Conservation (phyloP, 2,329 filamentous ascomycete species). For the Diaporthe amygdali region DNA sequence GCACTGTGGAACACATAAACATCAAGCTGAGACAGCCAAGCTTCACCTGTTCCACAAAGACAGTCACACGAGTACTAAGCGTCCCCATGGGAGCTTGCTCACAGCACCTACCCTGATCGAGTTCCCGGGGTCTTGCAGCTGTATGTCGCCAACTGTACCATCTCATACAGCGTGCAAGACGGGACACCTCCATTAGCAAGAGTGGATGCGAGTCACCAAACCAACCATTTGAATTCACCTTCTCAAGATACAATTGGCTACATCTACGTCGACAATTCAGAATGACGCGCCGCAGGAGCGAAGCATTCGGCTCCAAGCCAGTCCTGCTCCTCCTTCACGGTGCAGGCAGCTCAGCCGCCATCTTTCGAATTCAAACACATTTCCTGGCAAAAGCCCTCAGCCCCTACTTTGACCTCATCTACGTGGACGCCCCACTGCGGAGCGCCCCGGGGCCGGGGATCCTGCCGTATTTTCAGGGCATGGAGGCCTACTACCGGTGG, state of each 20-base stretch:
- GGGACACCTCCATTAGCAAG: not conserved
- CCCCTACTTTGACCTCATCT: conserved; percentile 41
- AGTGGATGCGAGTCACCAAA: no score
- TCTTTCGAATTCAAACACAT: conserved; percentile 43
- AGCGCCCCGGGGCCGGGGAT: conserved; percentile 40
- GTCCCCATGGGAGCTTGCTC: not conserved
- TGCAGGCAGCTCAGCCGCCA: conserved; percentile 42
- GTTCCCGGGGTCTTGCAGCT: not conserved
- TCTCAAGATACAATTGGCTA: no score
- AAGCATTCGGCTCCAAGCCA: conserved; percentile 1
- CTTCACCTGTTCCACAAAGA: not conserved
- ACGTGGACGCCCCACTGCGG: conserved; percentile 37
- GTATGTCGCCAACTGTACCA: not conserved
- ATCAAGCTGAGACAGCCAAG: not conserved
- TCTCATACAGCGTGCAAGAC: not conserved
- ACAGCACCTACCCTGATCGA: not conserved
- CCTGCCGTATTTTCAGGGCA: conserved; percentile 40
- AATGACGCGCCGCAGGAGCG: not conserved
- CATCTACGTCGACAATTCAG: not conserved
- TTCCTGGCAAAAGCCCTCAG: conserved; percentile 36
- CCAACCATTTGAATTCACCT: not conserved
- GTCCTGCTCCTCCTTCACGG: conserved; percentile 45
- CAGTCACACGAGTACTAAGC: no score
- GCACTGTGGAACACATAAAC: not conserved
- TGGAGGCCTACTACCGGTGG: conserved; percentile 42